These are phyloP conservation scores for Pyrenopolyporus hunteri DNA, from an alignment of 495 filamentous ascomycete genomes.

Conservation along the genomic window DNA sequence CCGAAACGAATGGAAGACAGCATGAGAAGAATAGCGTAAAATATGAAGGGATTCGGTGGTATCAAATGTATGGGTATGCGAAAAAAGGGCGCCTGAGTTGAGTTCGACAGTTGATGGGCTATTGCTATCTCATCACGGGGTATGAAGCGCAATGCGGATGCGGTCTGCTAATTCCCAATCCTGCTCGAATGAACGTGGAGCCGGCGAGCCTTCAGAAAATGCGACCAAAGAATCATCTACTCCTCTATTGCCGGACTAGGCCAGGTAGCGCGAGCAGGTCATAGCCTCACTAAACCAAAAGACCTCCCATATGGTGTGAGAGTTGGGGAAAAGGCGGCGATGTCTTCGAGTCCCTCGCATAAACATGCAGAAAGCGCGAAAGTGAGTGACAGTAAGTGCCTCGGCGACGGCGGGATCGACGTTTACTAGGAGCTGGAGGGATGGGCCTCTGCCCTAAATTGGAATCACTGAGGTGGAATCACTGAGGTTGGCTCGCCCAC, in stretches of 20 bases:
- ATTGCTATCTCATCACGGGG: constrained; percentile 22
- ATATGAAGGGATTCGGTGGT: constrained; percentile 34
- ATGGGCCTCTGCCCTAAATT: not conserved
- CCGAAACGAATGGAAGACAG: constrained; percentile 26
- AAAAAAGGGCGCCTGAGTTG: constrained; percentile 27
- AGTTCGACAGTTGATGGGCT: constrained; percentile 18
- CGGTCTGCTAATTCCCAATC: constrained; percentile 11
- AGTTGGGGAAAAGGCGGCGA: not conserved
- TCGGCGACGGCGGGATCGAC: not conserved
- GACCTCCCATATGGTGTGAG: constrained; percentile 15
- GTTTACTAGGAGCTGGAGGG: too few species aligned
- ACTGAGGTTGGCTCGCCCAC: constrained; percentile 58
- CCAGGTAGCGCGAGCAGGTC: constrained; percentile 23
- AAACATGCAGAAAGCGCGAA: constrained; percentile 8
- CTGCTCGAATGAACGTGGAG: constrained; percentile 32
- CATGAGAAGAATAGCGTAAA: constrained; percentile 17
- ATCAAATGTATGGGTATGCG: constrained; percentile 42
- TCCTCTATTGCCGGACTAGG: constrained; percentile 40
- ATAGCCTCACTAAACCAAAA: constrained; percentile 26
- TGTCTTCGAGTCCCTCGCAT: not conserved
- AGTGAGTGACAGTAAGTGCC: constrained; percentile 15
- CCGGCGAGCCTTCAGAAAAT: constrained; percentile 5
- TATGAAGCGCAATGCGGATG: constrained; percentile 24
- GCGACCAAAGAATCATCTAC: constrained; percentile 32
- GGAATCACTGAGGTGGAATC: not conserved